Evolutionary conservation across 495 filamentous ascomycete species (phyloP).

Genomic region (Penicillium arizonense): DNA sequence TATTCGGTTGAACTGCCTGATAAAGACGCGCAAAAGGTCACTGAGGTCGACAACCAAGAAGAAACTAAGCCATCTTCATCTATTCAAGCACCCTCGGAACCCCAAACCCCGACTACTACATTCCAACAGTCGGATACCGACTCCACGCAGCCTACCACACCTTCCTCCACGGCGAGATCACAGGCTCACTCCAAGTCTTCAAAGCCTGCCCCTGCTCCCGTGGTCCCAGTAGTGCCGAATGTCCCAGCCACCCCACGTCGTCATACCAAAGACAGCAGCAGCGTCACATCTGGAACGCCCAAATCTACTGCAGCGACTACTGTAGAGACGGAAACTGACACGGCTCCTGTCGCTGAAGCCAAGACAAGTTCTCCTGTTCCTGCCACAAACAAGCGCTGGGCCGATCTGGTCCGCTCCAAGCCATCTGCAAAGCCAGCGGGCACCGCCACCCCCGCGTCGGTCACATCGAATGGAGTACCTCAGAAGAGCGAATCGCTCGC

Average conservation of each 20-base stretch:
- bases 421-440: constrained; percentile 25
- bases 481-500: constrained; percentile 64
- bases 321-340: constrained; percentile 16
- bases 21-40: constrained; percentile 33
- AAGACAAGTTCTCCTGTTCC: constrained; percentile 42
- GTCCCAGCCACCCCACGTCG: constrained; percentile 40
- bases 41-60: constrained; percentile 20
- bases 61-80: constrained; percentile 21
- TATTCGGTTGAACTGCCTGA: constrained; percentile 49
- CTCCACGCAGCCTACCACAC: constrained; percentile 69
- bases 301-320: constrained; percentile 26
- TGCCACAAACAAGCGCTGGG: constrained; percentile 69
- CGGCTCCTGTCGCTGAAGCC: constrained; percentile 25
- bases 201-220: constrained; percentile 56
- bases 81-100: constrained; percentile 45
- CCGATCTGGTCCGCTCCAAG: constrained; percentile 65
- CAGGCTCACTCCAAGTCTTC: constrained; percentile 42
- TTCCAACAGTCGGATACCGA: constrained; percentile 63
- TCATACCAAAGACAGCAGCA: constrained; percentile 40
- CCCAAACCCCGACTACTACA: constrained; percentile 67
- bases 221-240: constrained; percentile 67
- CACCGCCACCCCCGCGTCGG: constrained; percentile 16
- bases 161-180: constrained; percentile 51
- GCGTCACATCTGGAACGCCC: constrained; percentile 36
- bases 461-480: constrained; percentile 45